Conservation (phyloP, 176 grass and related monocot genomes). For the Eragrostis curvula region DNA sequence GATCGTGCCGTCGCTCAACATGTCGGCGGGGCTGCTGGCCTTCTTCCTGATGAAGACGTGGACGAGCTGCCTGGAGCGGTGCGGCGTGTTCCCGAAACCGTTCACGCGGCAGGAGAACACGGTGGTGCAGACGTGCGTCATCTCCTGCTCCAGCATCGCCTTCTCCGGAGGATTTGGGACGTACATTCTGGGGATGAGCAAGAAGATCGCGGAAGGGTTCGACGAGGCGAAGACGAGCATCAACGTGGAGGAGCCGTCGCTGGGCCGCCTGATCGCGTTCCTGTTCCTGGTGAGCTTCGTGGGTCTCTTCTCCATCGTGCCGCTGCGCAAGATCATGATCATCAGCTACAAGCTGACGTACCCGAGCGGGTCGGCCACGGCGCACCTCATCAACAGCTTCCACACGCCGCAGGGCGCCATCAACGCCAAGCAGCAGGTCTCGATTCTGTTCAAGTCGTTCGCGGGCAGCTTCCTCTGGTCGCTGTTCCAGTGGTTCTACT, state of each 20-base stretch:
- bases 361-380: conserved; percentile 57
- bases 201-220: conserved; percentile 49
- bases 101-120: conserved; percentile 94
- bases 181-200: conserved; percentile 67
- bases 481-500: conserved; percentile 73
- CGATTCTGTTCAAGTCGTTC: conserved; percentile 64
- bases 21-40: conserved; percentile 63
- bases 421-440: conserved; percentile 60
- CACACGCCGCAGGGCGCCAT: conserved; percentile 63
- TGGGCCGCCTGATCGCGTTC: conserved; percentile 60
- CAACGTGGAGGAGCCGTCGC: conserved; percentile 64
- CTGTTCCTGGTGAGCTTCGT: conserved; percentile 67
- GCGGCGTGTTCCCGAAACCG: conserved; percentile 57
- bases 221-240: conserved; percentile 47
- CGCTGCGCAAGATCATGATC: conserved; percentile 55
- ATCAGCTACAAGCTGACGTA: conserved; percentile 67
- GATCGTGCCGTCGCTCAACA: conserved; percentile 68
- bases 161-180: conserved; percentile 69
- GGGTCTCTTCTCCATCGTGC: conserved; percentile 52
- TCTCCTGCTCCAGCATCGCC: conserved; percentile 76
- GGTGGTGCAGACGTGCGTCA: conserved; percentile 82
- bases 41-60: conserved; percentile 88
- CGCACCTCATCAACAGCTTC: conserved; percentile 79
- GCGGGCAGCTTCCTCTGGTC: conserved; percentile 59
- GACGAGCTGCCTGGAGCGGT: conserved; percentile 56